Base-by-base conservation (phyloP, 2,329 filamentous ascomycete species). In the Trichoderma oligosporum region DNA sequence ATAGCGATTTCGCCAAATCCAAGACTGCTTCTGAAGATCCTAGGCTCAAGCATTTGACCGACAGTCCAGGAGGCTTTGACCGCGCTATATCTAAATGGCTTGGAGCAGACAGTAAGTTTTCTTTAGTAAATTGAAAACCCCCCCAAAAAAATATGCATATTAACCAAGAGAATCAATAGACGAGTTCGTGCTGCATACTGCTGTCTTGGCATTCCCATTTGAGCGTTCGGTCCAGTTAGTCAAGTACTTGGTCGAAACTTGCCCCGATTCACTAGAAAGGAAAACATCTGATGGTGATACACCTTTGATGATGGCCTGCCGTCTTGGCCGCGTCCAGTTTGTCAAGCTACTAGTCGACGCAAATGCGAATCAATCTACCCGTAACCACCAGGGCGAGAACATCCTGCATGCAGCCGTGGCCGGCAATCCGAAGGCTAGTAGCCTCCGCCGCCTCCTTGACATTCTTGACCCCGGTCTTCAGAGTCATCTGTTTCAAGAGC, bases 281-380 rank as follows among this genome's bases (percentile, higher is more conserved):
- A 88, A 83, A 64, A 82, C 79, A 1, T 69, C 75, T 1, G 66
- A 74, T 7, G 83, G 83, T 0, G 74, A 80, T 49, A 92, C 88
- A 0, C 89, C 90, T 1, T 76, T 95, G 1, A 79, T 85, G 56
- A 68, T 89, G 8, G 88, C 89, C 1, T 86, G 85, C 60, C 71
- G 76, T 2, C 71, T 82, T 3, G 78, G 81, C 9, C 78, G 80
- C 18, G 63, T 78, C 14, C 73, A 82, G 1, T 79, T 81, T 18
- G 80, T 81, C 14, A 81, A 82, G 64, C 74, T 83, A 0, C 77
- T 96, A 33, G 77, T 93, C 49, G 74, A 79, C 1, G 82, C 81
- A 24, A 88, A 87, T 3, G 88, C 88, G 2, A 83, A 94, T 65
- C 85, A 89, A 66, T 82, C 82, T 1, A 74, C 74, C 31, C 84